A percentile compares a stretch with the other conserved stretches of the same genome.
Conservation (phyloP, 352 stramenopile species). For the Phytophthora meadii region DNA sequence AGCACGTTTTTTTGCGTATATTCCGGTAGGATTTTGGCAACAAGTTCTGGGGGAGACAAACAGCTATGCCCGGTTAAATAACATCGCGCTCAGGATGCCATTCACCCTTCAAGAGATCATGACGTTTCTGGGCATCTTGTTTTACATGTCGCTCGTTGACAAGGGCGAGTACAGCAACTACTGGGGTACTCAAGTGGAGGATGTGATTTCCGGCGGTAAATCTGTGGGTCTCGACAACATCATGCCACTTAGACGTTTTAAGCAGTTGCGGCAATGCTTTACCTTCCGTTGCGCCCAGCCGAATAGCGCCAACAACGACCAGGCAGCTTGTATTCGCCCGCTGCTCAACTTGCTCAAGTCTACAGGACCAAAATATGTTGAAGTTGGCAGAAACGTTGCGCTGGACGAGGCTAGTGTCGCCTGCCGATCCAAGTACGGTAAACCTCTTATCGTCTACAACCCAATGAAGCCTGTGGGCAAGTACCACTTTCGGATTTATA, state of each 20-base stretch:
- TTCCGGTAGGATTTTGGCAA: conserved; percentile 35
- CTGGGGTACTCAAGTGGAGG: conserved; percentile 32
- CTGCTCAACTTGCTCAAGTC: conserved; percentile 4
- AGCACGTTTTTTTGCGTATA: conserved; percentile 21
- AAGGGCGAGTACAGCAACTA: conserved; percentile 44
- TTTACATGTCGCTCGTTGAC: conserved; percentile 23
- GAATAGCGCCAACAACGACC: neutral
- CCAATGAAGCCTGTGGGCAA: conserved; percentile 20
- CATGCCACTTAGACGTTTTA: conserved; percentile 27
- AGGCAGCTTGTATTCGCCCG: neutral
- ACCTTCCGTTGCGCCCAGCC: too few relatives aligned
- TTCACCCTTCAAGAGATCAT: conserved; percentile 12
- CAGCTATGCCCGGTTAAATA: conserved; percentile 5
- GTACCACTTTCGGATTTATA: conserved; percentile 45
- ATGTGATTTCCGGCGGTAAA: conserved; percentile 11
- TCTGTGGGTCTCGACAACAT: conserved; percentile 15
- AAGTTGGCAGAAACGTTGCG: conserved; percentile 5
- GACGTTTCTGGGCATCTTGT: conserved; percentile 10
- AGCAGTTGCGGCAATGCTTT: too few relatives aligned
- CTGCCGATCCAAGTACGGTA: conserved; percentile 6
- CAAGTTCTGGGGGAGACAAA: conserved; percentile 30
- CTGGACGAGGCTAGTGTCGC: conserved; percentile 15
- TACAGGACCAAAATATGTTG: conserved; percentile 4
- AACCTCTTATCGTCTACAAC: conserved; percentile 8
- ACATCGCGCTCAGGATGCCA: neutral